Evolutionary conservation across 306 rosid species (phyloP), one percentile per base, ranked within the genome.

Genomic region (Castanea crenata): DNA sequence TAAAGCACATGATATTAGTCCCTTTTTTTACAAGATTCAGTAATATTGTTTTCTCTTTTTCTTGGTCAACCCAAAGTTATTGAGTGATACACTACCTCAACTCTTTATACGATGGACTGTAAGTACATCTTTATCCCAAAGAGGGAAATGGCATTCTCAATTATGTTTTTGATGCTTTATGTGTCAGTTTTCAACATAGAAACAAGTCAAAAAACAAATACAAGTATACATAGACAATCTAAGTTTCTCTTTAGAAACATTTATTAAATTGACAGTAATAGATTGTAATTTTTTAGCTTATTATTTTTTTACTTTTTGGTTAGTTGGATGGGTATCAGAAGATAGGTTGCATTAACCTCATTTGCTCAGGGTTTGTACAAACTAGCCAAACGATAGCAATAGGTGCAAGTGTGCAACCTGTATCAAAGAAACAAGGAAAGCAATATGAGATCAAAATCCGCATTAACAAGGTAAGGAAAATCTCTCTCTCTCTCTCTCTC

Each of bases 291-390:
- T 55, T 10, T 4, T 51, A 29, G 54, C 21, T 71, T n/a, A 7
- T 44, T 52, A 38, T 46, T 10, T 44, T 44, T 27, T 64, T 25
- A 49, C 64, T 25, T 12, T 46, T 69, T 62, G 51, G 5, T 51
- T 44, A 89, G 97, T 69, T 2, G 74, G 97, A 93, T 57, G 72
- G 89, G 3, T 88, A 93, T 78, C 69, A 69, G 21, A 69, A 86
- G 67, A 87, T 89, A 4, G 93, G 98, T 6, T 93, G 98, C 83
- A 86, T 91, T 83, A 97, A 93, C 76, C 90, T 83, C 31, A 77
- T 86, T 1, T 91, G 93, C 69, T 2, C 86, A 11, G 98, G 98
- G 15, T 93, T 93, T 74, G 78, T 91, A 65, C 92, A 88, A 51
- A 83, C 88, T 8, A 78, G 81, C 74, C 82, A 81, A 1, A 31